phyloP scores from a whole-genome alignment of 2,329 filamentous ascomycete species.

The Alternaria sp. region DNA sequence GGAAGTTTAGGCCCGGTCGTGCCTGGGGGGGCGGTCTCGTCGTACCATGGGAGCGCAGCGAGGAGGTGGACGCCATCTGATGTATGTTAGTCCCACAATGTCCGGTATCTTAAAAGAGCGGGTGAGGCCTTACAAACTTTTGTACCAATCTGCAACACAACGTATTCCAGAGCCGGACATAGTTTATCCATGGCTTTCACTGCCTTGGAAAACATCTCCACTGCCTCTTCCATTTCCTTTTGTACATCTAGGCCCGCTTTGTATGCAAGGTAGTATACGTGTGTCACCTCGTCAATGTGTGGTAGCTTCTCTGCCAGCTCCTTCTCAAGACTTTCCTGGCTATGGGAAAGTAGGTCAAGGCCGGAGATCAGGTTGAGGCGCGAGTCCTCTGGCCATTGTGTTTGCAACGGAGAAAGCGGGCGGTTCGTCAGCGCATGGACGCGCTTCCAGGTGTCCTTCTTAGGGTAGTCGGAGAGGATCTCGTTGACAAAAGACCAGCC shows the following conservation, averaged over 20 bases:
- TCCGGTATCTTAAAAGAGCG: background rate
- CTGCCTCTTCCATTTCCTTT: constrained; percentile 52
- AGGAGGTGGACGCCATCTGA: constrained; percentile 54
- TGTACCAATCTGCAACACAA: constrained; percentile 43
- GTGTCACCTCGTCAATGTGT: constrained; percentile 52
- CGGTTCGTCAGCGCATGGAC: constrained; percentile 56
- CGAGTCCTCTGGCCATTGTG: constrained; percentile 51
- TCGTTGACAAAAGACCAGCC: constrained; percentile 56
- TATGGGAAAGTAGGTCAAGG: constrained; percentile 53
- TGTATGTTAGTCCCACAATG: constrained; percentile 1
- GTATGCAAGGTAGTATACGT: constrained; percentile 57
- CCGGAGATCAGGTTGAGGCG: constrained; percentile 54
- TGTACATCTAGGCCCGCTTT: constrained; percentile 52
- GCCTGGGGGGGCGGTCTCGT: constrained; percentile 6
- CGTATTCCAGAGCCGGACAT: constrained; percentile 32
- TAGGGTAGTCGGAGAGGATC: constrained; percentile 50
- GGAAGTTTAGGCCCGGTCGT: constrained; percentile 15
- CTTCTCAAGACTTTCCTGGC: constrained; percentile 50
- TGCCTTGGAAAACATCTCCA: constrained; percentile 53
- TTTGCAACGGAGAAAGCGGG: constrained; percentile 41
- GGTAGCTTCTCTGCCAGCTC: constrained; percentile 45
- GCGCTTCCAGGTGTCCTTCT: constrained; percentile 42
- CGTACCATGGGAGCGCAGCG: constrained; percentile 33
- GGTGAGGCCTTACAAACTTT: constrained; percentile 43
- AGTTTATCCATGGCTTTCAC: constrained; percentile 43